phyloP scores from a whole-genome alignment of 129 eudicot genomes.

The Helianthus tuberosus region DNA sequence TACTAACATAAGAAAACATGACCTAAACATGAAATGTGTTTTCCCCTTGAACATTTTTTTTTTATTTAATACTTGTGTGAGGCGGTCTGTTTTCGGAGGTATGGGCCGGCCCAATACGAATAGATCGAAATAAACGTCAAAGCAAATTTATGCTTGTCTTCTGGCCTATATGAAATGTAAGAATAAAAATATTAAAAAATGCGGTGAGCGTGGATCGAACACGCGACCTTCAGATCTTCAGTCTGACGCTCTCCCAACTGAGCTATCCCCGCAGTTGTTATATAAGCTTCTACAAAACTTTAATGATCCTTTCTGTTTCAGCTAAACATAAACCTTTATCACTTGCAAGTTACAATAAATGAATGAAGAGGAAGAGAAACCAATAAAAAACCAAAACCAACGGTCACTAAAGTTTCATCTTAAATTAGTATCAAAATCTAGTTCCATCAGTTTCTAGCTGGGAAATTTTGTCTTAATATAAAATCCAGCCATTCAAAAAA shows the following conservation, averaged over 20 bases:
- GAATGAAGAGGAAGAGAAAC: neutral
- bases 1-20: too few relatives aligned
- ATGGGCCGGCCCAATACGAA: neutral
- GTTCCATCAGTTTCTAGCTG: too few relatives aligned
- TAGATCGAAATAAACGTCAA: neutral
- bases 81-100: too few relatives aligned
- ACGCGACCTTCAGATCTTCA: conserved; percentile 99
- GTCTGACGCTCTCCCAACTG: conserved; percentile 76
- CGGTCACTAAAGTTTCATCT: neutral
- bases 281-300: rapidly evolving
- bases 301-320: neutral
- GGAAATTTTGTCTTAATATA: too few relatives aligned
- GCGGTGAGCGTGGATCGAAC: conserved; percentile 99
- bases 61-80: too few relatives aligned
- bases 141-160: neutral
- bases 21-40: too few relatives aligned
- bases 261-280: conserved; percentile 35
- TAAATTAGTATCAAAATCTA: neutral
- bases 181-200: neutral
- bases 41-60: too few relatives aligned
- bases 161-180: neutral
- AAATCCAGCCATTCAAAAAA: too few relatives aligned
- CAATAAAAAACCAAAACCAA: neutral
- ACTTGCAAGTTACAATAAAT: too few relatives aligned
- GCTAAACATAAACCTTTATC: neutral